Base-by-base conservation (phyloP, 345 rosid species). In the Salix udensis region DNA sequence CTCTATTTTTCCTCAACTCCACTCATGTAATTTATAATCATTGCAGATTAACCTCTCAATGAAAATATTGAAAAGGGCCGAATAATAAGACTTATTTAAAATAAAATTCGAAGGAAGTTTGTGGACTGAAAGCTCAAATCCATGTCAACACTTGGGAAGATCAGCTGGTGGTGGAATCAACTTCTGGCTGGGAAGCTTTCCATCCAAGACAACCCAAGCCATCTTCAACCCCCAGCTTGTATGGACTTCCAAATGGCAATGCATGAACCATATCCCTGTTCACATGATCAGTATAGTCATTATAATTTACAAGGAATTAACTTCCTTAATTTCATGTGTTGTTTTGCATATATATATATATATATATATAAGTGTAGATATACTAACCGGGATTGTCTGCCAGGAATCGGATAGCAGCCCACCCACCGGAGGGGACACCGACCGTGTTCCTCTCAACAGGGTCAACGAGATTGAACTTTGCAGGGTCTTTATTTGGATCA, bases 151-250 rank as follows among this genome's bases (percentile, higher is more conserved):
- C 65, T 52, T 75, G 65, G 78, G 78, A 12, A 75, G 72, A 52
- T 75, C 78, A 65, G 68, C 76, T 34, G 76, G 83, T 53, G 79
- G 79, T 39, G 83, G 76, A 30, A 66, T 76, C 28, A 80, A 52
- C 70, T 80, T 76, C 70, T 76, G 83, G 36, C 58, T 76, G 30
- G 83, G 77, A 23, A 71, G 70, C 37, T 72, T 72, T 58, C 83
- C 83, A 72, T 76, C 79, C 62, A 80, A 67, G 12, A 80, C 77
- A 30, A 80, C 34, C 79, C 83, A 80, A 10, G 79, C 79, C 83
- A 80, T 80, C 74, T 76, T 76, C 69, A 80, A 60, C 21, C 83
- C 79, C 79, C 83, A 72, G 16, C 83, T 80, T 66, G 77, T 67
- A 37, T 80, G 83, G 23, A 80, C 80, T 26, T 80, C 83, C 14